A percentile compares a stretch with the other conserved stretches of the same genome.
Conservation (phyloP, 371 early-diverging fungal genomes). For the Gilbertella persicaria region DNA sequence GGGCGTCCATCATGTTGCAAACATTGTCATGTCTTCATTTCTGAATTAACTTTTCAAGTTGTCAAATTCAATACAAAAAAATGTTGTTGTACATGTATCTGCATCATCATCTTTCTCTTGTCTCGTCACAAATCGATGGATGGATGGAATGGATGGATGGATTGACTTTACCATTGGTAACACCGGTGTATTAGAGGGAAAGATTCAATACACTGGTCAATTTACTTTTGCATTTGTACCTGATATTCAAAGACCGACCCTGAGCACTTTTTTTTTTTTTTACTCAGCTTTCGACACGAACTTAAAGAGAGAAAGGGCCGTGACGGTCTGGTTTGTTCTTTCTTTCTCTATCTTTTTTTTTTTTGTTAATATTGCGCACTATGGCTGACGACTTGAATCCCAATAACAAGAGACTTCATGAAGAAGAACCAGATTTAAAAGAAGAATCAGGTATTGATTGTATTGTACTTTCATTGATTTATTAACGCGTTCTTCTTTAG, state of each 20-base stretch:
- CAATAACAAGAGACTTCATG: constrained; percentile 27
- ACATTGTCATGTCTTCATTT: too few relatives aligned
- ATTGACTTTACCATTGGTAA: not conserved
- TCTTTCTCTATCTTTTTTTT: not conserved
- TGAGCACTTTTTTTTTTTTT: too few relatives aligned
- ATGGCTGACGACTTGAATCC: constrained; percentile 22
- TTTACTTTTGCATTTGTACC: too few relatives aligned
- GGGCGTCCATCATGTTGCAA: too few relatives aligned
- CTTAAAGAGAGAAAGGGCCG: too few relatives aligned
- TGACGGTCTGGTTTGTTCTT: too few relatives aligned
- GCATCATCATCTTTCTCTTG: not conserved
- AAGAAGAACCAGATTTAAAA: constrained; percentile 10
- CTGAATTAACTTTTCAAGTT: too few relatives aligned
- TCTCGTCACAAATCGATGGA: not conserved
- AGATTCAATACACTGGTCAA: too few relatives aligned
- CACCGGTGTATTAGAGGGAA: not conserved
- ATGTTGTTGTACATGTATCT: too few relatives aligned
- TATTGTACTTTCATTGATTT: not conserved
- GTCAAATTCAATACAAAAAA: too few relatives aligned
- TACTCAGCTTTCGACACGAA: too few relatives aligned
- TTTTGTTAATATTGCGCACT: not conserved
- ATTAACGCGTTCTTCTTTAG: constrained; percentile 6
- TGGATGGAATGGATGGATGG: not conserved
- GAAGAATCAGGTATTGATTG: constrained; percentile 22
- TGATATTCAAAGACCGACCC: too few relatives aligned